A percentile compares a stretch with the other conserved stretches of the same genome.
phyloP scores from a whole-genome alignment of 192 early-diverging fungal species.

The Rhizoclosmatium globosum region DNA sequence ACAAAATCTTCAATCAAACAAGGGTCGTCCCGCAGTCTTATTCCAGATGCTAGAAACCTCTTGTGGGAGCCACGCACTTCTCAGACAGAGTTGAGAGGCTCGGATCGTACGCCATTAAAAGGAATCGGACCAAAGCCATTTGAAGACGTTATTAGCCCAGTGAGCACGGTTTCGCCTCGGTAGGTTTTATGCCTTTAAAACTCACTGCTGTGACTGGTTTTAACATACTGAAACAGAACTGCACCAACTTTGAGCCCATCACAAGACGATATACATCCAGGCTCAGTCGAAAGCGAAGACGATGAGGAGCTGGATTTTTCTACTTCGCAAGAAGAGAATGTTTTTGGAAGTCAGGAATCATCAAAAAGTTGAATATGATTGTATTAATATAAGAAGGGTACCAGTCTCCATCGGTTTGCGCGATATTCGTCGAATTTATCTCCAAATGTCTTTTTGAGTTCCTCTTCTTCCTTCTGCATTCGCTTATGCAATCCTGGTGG shows the following conservation, averaged over 20 bases:
- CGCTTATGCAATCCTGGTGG: background rate
- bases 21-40: too few species aligned
- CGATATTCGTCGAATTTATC: background rate
- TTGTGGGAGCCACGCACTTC: background rate
- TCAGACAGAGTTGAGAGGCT: background rate
- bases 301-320: background rate
- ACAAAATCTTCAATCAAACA: too few species aligned
- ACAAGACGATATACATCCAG: background rate
- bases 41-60: background rate
- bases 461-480: constrained; percentile 9
- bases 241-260: constrained; percentile 14
- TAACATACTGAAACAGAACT: background rate
- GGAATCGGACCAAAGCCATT: constrained; percentile 17
- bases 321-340: background rate
- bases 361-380: background rate
- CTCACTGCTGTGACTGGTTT: background rate
- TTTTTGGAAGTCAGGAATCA: background rate
- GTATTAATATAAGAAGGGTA: constrained; percentile 13
- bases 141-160: constrained; percentile 16
- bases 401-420: constrained; percentile 7
- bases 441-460: constrained; percentile 16
- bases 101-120: constrained; percentile 19
- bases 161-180: constrained; percentile 28
- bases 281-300: background rate
- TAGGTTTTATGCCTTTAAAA: background rate